Base-by-base conservation (phyloP, 345 rosid genomes). In the Eutrema japonicum region DNA sequence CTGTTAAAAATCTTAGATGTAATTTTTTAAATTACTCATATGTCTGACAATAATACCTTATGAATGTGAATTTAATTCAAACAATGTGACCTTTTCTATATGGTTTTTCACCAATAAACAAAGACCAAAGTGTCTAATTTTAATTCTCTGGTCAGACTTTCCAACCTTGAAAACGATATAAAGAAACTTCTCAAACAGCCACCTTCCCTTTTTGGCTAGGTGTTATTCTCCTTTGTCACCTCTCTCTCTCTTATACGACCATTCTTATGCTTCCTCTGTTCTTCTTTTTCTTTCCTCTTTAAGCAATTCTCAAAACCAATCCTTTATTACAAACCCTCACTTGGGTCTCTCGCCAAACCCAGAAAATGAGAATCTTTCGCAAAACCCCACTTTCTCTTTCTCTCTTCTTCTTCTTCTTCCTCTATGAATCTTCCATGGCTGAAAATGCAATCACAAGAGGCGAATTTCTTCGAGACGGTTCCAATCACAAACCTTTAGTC, bases 101-200 rank as follows among this genome's bases (percentile, higher is more conserved):
- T 36, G 4, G 36, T 18, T 18, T 18, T 18, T 37, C 16, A 62
- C 61, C 52, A 51, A 54, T 35, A 14, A 33, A 41, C 0, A 64
- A 36, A n/a, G 48, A 52, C 41, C 12, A 43, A 37, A 74, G 16
- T 22, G 57, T 5, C 26, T 7, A 13, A 10, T 2, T 65, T 47
- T 29, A 64, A 55, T 73, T 49, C 52, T 74, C 16, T 68, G 57
- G 69, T 75, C 79, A 64, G 68, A 68, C 68, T 68, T 74, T 50
- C 16, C 47, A 67, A 59, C 68, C 52, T 5, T 27, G 55, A 56
- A 42, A 26, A 63, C 14, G 32, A 63, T 46, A 73, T 8, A 47
- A 22, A 40, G 62, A 75, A 68, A 51, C 68, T 60, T 75, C 57
- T 52, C 13, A 49, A 42, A 75, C 47, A 67, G 41, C 69, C 30